Evolutionary conservation across 1,284 basidiomycete genomes (phyloP), one percentile per base, ranked within the genome.

Genomic region (Ceratobasidium sp.): DNA sequence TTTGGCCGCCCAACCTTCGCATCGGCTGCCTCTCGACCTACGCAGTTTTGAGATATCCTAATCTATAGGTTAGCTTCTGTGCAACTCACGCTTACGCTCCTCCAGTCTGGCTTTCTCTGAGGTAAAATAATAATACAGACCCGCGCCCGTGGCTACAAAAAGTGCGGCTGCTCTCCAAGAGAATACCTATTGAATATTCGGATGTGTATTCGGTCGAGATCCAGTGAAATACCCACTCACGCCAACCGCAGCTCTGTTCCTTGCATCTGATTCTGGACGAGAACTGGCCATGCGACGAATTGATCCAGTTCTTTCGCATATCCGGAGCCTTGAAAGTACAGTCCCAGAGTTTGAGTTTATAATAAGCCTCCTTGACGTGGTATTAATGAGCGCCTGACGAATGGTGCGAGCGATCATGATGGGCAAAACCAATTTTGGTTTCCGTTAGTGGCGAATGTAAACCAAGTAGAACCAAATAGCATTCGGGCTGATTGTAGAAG

Each of bases 121-220:
- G 62, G 89, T 87, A 81, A 99, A 98, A 84, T 98, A 98, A 77
- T 86, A 89, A 79, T 91, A 94, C 34, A 99, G 84, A 0, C 90
- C 95, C 3, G 86, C 82, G 4, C 96, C 96, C 0, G 94, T 92
- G 0, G 86, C 83, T 45, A 97, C 80, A 80, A 99, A 98, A 21
- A 98, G 79, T 0, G 85, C 87, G 0, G 93, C 95, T 0, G 96
- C 90, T 74, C 85, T 86, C 53, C 93, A 92, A 3, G 94, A 96
- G 80, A 98, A 97, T 2, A 95, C 92, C 94, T 96, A 71, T 61
- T 50, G 18, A 9, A 50, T 26, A 18, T 34, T 58, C 46, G 39
- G 41, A 50, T 36, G 26, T 36, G 28, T 21, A 36, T 46, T 26
- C 28, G n/a, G 32, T n/a, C 34, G 28, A 10, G 21, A 3, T 9